phyloP scores from a whole-genome alignment of 2,329 filamentous ascomycete genomes.

The Zopfia rhizophila region DNA sequence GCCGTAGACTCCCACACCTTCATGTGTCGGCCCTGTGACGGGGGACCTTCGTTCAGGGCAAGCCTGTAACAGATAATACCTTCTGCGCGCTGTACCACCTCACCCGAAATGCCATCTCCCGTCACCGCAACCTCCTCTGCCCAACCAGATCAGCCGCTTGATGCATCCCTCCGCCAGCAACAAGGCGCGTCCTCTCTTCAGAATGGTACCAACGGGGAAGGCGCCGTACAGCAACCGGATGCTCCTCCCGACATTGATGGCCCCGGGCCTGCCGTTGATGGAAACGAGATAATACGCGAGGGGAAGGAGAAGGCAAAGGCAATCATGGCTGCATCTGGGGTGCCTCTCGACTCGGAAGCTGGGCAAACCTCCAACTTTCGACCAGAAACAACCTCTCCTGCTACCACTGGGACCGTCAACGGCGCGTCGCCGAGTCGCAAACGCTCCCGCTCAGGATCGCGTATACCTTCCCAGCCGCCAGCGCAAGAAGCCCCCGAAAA shows the following conservation, averaged over 20 bases:
- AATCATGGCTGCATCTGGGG: slow-evolving; percentile 64
- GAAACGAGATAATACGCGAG: slow-evolving; percentile 63
- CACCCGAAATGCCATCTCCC: slow-evolving; percentile 50
- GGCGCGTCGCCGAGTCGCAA: slow-evolving; percentile 64
- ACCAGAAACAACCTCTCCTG: slow-evolving; percentile 39
- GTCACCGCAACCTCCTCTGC: slow-evolving; percentile 29
- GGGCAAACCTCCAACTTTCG: slow-evolving; percentile 36
- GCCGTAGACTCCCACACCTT: slow-evolving; percentile 32
- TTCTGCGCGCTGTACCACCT: slow-evolving; percentile 36
- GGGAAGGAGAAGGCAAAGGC: slow-evolving; percentile 70
- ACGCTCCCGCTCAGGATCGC: slow-evolving; percentile 68
- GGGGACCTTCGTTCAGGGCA: slow-evolving; percentile 32
- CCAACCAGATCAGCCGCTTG: slow-evolving; percentile 32
- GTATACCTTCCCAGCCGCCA: slow-evolving; percentile 56
- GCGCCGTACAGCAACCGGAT: slow-evolving; percentile 47
- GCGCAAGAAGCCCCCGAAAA: slow-evolving; percentile 51
- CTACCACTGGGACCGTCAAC: slow-evolving; percentile 55
- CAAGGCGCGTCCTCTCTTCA: slow-evolving; percentile 40
- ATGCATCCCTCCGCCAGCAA: slow-evolving; percentile 31
- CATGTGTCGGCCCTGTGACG: slow-evolving; percentile 38
- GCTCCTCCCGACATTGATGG: slow-evolving; percentile 37
- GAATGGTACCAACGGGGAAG: slow-evolving; percentile 44
- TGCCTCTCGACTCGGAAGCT: slow-evolving; percentile 45
- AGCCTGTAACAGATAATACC: slow-evolving; percentile 40
- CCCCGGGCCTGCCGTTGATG: slow-evolving; percentile 37